Conservation (phyloP, 257 asterid species). For the Hygrophila difformis region DNA sequence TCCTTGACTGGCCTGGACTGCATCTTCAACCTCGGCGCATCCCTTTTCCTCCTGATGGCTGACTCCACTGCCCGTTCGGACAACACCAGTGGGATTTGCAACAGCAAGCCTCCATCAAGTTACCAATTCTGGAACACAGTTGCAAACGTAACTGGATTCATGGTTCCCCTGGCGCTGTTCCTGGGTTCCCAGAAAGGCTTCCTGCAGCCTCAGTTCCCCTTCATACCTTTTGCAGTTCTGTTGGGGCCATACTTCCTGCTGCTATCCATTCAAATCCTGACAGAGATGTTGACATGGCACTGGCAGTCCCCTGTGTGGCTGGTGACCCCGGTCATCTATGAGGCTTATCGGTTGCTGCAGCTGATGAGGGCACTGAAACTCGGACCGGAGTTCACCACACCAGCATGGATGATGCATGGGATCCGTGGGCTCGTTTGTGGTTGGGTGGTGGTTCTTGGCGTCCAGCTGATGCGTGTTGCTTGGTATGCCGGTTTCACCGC, state of each 20-base stretch:
- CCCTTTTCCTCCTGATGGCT: constrained; percentile 88
- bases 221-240: constrained; percentile 56
- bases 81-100: constrained; percentile 15
- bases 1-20: constrained; percentile 91
- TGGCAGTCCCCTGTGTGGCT: constrained; percentile 96
- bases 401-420: constrained; percentile 67
- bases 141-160: constrained; percentile 50
- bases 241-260: constrained; percentile 91
- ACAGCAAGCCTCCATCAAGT: constrained; percentile 57
- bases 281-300: constrained; percentile 93
- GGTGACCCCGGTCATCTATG: constrained; percentile 81
- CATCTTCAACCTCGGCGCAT: constrained; percentile 84
- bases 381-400: constrained; percentile 58
- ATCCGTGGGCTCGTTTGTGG: constrained; percentile 75
- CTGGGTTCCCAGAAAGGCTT: constrained; percentile 46
- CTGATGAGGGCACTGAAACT: constrained; percentile 93
- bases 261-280: constrained; percentile 59
- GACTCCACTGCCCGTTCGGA: constrained; percentile 61
- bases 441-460: constrained; percentile 92
- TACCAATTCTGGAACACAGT: constrained; percentile 74
- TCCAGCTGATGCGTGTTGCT: constrained; percentile 96
- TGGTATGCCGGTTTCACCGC: constrained; percentile 90
- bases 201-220: constrained; percentile 54
- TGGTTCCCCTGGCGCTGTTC: constrained; percentile 40
- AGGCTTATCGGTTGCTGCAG: constrained; percentile 75